A percentile compares a stretch with the other conserved stretches of the same genome.
phyloP scores from a whole-genome alignment of 1,139 yeast species.

The Candida albicans region DNA sequence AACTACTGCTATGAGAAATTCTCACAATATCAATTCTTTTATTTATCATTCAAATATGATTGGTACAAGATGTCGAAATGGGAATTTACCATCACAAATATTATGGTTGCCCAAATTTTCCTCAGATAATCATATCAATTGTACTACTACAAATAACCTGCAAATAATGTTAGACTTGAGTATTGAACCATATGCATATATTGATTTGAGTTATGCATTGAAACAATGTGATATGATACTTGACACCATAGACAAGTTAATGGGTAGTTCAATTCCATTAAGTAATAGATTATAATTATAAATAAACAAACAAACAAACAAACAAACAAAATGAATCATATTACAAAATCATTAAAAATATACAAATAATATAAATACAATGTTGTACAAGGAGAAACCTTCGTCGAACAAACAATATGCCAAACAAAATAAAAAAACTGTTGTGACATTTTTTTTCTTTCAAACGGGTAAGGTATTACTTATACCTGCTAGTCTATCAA shows the following conservation, averaged over 20 bases:
- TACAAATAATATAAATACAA: neutral
- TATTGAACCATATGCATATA: conserved; percentile 4
- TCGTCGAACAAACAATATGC: no score
- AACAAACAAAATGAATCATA: no score
- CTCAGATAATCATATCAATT: neutral
- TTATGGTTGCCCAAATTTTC: conserved; percentile 25
- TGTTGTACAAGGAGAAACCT: neutral
- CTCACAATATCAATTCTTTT: neutral
- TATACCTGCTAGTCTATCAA: conserved; percentile 48
- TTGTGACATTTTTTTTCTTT: no score
- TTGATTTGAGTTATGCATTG: conserved; percentile 19
- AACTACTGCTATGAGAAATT: neutral
- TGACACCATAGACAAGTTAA: conserved; percentile 11
- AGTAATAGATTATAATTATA: conserved; percentile 5
- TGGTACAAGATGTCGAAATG: conserved; percentile 2
- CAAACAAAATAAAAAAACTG: no score
- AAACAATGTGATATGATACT: conserved; percentile 16
- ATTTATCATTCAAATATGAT: conserved; percentile 4
- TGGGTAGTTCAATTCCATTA: conserved; percentile 6
- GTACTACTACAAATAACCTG: neutral
- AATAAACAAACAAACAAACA: neutral
- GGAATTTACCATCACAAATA: conserved; percentile 10
- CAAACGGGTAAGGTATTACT: conserved; percentile 38
- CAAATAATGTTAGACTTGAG: neutral
- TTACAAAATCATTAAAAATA: no score